Conservation (phyloP, 371 early-diverging fungal genomes). For the Dichotomocladium elegans region DNA sequence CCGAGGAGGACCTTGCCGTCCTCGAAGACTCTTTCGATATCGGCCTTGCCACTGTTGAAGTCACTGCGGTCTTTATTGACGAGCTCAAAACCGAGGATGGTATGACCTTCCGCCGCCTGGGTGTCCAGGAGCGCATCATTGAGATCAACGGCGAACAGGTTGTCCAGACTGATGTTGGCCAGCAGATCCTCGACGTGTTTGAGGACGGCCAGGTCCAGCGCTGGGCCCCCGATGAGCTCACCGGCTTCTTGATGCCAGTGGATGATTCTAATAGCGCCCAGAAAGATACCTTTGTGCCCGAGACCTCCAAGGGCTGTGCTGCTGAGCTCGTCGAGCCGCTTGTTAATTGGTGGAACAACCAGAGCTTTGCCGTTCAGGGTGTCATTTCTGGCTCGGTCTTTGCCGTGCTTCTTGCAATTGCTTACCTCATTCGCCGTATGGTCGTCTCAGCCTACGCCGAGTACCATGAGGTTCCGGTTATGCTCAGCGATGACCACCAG, state of each 20-base stretch:
- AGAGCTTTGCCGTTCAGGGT: conserved; percentile 14
- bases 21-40: conserved; percentile 56
- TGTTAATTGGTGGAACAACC: conserved; percentile 38
- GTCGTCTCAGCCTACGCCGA: conserved; percentile 10
- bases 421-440: conserved; percentile 25
- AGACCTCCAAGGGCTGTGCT: conserved; percentile 8
- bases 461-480: conserved; percentile 12
- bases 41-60: conserved; percentile 70
- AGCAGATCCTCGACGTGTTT: conserved; percentile 66
- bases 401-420: conserved; percentile 23
- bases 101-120: conserved; percentile 50
- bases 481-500: conserved; percentile 7
- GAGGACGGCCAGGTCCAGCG: conserved; percentile 46
- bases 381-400: conserved; percentile 23
- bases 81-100: conserved; percentile 54
- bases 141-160: conserved; percentile 71
- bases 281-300: not conserved
- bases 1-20: conserved; percentile 47
- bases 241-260: conserved; percentile 31
- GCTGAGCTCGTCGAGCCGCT: conserved; percentile 21
- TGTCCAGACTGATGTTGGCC: conserved; percentile 64
- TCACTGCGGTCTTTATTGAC: conserved; percentile 54
- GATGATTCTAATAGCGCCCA: not conserved
- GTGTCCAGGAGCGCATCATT: conserved; percentile 57
- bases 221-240: conserved; percentile 44